A percentile compares a stretch with the other conserved stretches of the same genome.
Evolutionary conservation across 1,284 basidiomycete genomes (phyloP).

Genomic region (Stereum hirsutum): DNA sequence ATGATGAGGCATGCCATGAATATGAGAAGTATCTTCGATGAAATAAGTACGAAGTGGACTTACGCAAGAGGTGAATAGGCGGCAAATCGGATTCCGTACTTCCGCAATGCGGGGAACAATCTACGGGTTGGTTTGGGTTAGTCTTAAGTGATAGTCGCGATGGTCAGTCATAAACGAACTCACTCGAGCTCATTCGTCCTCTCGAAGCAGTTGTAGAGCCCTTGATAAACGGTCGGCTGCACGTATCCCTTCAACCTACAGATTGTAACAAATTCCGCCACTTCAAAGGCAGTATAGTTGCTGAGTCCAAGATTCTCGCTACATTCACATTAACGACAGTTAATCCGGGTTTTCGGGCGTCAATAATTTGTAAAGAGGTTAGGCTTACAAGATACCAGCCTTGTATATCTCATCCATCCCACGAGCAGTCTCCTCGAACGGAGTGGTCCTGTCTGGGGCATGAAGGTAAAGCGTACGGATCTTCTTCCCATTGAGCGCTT

Average conservation of each 20-base stretch:
- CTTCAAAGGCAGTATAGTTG: constrained; percentile 36
- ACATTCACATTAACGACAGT: not conserved
- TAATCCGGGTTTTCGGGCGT: too few species aligned
- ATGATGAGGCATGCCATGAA: not conserved
- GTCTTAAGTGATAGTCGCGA: not conserved
- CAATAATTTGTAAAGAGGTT: not conserved
- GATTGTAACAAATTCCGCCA: not conserved
- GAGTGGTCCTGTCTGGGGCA: constrained; percentile 35
- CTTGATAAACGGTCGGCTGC: constrained; percentile 1
- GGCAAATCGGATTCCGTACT: not conserved
- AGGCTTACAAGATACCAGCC: constrained; percentile 34
- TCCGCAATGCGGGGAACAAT: not conserved
- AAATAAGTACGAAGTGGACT: too few species aligned
- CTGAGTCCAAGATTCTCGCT: constrained; percentile 40
- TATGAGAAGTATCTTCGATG: not conserved
- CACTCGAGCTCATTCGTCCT: not conserved
- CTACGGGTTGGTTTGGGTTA: not conserved
- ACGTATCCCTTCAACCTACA: not conserved
- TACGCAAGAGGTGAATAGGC: not conserved
- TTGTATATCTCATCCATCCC: constrained; percentile 34
- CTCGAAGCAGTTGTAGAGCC: not conserved
- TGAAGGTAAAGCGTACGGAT: constrained; percentile 38
- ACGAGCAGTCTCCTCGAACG: constrained; percentile 34
- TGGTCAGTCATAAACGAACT: not conserved
- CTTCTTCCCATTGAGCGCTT: constrained; percentile 25